These are phyloP conservation scores for Claviceps sp. DNA, from an alignment of 2,329 filamentous ascomycete genomes.

Conservation along the genomic window DNA sequence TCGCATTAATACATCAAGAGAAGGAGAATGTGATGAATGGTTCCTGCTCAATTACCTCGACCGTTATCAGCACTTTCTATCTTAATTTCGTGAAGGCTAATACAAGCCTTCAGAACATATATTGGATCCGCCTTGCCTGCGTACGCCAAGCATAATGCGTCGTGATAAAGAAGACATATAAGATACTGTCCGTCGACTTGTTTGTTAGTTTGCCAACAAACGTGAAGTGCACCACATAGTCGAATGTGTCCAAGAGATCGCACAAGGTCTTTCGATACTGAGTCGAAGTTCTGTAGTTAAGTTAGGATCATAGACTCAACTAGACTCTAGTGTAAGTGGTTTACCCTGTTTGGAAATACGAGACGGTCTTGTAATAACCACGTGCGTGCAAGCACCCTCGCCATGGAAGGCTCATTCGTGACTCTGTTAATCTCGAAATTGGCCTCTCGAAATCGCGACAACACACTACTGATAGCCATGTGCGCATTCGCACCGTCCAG, in stretches of 20 bases:
- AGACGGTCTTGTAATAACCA: slow-evolving; percentile 77
- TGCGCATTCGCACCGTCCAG: slow-evolving; percentile 76
- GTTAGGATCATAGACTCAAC: background rate
- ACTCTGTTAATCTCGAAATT: slow-evolving; percentile 72
- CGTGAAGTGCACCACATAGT: slow-evolving; percentile 71
- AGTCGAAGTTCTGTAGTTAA: slow-evolving; percentile 30
- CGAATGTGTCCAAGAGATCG: slow-evolving; percentile 67
- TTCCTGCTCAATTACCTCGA: slow-evolving; percentile 37
- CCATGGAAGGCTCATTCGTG: slow-evolving; percentile 61
- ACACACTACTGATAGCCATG: slow-evolving; percentile 60
- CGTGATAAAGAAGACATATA: slow-evolving; percentile 71
- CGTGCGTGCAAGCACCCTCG: slow-evolving; percentile 62
- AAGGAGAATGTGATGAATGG: background rate
- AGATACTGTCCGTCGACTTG: slow-evolving; percentile 67
- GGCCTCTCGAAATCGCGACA: slow-evolving; percentile 58
- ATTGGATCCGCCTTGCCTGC: slow-evolving; percentile 48
- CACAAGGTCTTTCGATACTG: slow-evolving; percentile 50
- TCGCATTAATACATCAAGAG: background rate
- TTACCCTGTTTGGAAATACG: slow-evolving; percentile 58
- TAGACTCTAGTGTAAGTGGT: slow-evolving; percentile 8
- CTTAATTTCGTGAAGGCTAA: slow-evolving; percentile 51
- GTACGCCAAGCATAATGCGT: slow-evolving; percentile 64
- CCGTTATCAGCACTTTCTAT: slow-evolving; percentile 66
- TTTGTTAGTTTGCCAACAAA: slow-evolving; percentile 63
- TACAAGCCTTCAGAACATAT: slow-evolving; percentile 63